These are phyloP conservation scores for Colletotrichum magnum DNA, from an alignment of 2,329 filamentous ascomycete genomes.

Conservation along the genomic window DNA sequence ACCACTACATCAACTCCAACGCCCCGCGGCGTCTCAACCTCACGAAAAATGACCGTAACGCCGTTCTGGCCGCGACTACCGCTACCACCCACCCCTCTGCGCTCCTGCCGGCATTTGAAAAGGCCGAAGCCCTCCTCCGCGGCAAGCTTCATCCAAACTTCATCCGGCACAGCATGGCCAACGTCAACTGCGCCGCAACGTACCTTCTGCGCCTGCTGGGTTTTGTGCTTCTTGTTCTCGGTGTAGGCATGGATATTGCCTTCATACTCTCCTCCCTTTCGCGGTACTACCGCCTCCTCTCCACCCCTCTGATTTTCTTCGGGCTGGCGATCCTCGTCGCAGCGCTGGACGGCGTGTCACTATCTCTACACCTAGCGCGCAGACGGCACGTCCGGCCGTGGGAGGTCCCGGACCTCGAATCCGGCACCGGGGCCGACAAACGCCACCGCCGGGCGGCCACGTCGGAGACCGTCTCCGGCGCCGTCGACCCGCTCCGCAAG, in stretches of 20 bases:
- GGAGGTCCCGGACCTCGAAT: conserved; percentile 51
- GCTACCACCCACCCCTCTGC: conserved; percentile 62
- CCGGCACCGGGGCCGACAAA: conserved; percentile 47
- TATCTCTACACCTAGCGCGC: conserved; percentile 50
- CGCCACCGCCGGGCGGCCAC: conserved; percentile 38
- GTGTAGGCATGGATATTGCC: conserved; percentile 48
- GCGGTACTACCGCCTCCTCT: conserved; percentile 47
- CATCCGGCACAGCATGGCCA: conserved; percentile 54
- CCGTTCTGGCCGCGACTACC: conserved; percentile 55
- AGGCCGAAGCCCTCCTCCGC: conserved; percentile 54
- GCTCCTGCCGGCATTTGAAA: conserved; percentile 55
- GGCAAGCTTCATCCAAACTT: conserved; percentile 57
- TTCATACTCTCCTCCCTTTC: conserved; percentile 50
- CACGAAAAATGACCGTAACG: conserved; percentile 52
- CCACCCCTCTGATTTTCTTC: conserved; percentile 52
- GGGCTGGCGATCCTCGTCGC: conserved; percentile 52
- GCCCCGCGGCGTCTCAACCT: conserved; percentile 55
- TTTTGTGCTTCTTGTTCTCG: conserved; percentile 43
- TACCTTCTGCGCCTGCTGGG: conserved; percentile 48
- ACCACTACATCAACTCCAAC: conserved; percentile 55
- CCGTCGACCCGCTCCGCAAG: conserved; percentile 43
- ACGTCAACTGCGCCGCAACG: conserved; percentile 53
- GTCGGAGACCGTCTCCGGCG: conserved; percentile 33
- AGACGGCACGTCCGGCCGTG: conserved; percentile 55
- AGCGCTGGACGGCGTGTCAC: conserved; percentile 53